phyloP scores from a whole-genome alignment of 2,329 filamentous ascomycete genomes.

The Phialophora chinensis region DNA sequence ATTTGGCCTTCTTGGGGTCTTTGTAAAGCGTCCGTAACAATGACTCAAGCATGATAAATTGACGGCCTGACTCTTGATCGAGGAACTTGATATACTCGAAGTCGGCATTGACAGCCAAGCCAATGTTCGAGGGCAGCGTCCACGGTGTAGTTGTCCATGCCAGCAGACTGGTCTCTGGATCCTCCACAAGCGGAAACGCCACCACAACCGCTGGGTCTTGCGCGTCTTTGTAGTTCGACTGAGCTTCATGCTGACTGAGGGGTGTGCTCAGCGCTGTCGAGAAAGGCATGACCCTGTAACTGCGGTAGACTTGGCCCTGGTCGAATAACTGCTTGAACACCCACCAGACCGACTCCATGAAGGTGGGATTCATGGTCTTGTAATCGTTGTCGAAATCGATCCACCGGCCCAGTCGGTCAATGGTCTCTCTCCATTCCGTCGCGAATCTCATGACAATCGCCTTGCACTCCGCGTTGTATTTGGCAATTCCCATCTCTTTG shows the following conservation, averaged over 20 bases:
- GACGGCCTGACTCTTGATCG: slow-evolving; percentile 76
- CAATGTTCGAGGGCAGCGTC: slow-evolving; percentile 79
- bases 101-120: slow-evolving; percentile 73
- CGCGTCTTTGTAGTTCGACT: slow-evolving; percentile 87
- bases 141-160: slow-evolving; percentile 86
- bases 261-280: slow-evolving; percentile 83
- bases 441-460: slow-evolving; percentile 88
- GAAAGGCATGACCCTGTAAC: slow-evolving; percentile 87
- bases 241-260: slow-evolving; percentile 85
- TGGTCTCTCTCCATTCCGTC: slow-evolving; percentile 78
- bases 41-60: slow-evolving; percentile 80
- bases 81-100: slow-evolving; percentile 82
- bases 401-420: slow-evolving; percentile 84
- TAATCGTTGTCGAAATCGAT: slow-evolving; percentile 95
- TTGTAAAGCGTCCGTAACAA: slow-evolving; percentile 81
- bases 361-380: slow-evolving; percentile 88
- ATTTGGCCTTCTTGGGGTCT: slow-evolving; percentile 90
- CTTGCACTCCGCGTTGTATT: slow-evolving; percentile 85
- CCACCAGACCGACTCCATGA: slow-evolving; percentile 95
- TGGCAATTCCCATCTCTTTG: slow-evolving; percentile 77
- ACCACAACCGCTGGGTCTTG: slow-evolving; percentile 85
- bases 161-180: slow-evolving; percentile 72
- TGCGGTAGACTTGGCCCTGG: slow-evolving; percentile 82
- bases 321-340: slow-evolving; percentile 87
- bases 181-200: slow-evolving; percentile 76